These are phyloP conservation scores for Metarhizium humberi DNA, from an alignment of 2,329 filamentous ascomycete species.

Conservation along the genomic window DNA sequence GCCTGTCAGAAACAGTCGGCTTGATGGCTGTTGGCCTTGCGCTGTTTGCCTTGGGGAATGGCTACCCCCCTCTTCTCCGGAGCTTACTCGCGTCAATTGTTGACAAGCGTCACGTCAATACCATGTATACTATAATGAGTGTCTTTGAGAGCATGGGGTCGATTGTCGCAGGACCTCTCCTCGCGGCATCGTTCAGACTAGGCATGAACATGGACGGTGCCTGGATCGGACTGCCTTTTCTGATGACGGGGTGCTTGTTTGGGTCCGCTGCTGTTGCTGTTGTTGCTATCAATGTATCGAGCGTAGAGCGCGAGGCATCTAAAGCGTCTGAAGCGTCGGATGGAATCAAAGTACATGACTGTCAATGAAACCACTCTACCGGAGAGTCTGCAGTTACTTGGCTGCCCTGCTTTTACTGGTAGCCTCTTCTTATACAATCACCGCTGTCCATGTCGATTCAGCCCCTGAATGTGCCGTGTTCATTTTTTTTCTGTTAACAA, in stretches of 20 bases:
- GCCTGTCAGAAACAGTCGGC: not conserved
- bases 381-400: not conserved
- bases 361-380: not conserved
- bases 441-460: too few species aligned
- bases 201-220: constrained; percentile 7
- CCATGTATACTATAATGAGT: constrained; percentile 10
- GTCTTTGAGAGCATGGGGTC: constrained; percentile 10
- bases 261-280: not conserved
- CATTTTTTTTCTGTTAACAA: too few species aligned
- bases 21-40: not conserved
- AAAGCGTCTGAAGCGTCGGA: not conserved
- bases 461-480: too few species aligned
- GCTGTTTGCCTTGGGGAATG: not conserved
- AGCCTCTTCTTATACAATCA: not conserved
- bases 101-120: constrained; percentile 6
- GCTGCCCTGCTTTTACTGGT: not conserved
- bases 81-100: constrained; percentile 11
- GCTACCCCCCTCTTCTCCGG: constrained; percentile 5
- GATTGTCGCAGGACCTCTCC: constrained; percentile 9
- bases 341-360: not conserved
- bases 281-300: not conserved
- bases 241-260: constrained; percentile 6
- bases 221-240: constrained; percentile 10
- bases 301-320: not conserved
- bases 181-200: constrained; percentile 9